Percentiles rank a stretch among this genome's conserved stretches.
These are phyloP conservation scores for Suillus lakei DNA, from an alignment of 768 basidiomycete genomes.

Conservation along the genomic window DNA sequence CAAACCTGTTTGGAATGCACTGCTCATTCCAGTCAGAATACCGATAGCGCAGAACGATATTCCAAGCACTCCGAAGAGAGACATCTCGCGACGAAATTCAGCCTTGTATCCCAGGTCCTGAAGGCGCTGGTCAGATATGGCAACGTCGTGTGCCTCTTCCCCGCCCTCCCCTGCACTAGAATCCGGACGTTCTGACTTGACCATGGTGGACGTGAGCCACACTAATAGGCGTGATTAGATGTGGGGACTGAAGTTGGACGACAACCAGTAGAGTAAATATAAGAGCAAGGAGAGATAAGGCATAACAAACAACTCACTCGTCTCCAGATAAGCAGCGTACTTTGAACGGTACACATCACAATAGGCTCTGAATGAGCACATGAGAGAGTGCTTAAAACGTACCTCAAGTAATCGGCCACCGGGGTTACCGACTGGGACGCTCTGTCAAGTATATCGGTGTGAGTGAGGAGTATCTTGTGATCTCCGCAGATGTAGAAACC, in stretches of 20 bases:
- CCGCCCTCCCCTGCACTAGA: neutral
- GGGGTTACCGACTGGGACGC: neutral
- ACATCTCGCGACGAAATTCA: constrained; percentile 63
- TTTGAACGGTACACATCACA: neutral
- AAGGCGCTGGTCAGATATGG: constrained; percentile 45
- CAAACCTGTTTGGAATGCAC: constrained; percentile 61
- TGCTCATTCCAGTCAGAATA: constrained; percentile 64
- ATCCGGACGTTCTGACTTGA: neutral
- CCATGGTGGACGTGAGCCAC: neutral
- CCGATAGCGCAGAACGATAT: constrained; percentile 66
- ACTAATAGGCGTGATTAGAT: neutral
- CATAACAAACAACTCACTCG: neutral
- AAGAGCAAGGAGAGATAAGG: neutral
- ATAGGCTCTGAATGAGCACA: neutral
- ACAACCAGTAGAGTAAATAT: neutral
- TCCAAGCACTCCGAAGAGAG: constrained; percentile 59
- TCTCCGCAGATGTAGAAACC: neutral
- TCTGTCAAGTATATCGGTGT: neutral
- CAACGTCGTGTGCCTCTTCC: neutral
- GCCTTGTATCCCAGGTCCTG: constrained; percentile 58
- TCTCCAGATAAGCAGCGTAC: neutral
- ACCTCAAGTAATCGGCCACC: neutral
- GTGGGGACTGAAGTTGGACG: neutral
- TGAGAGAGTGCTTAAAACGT: neutral
- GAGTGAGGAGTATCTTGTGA: neutral